These are phyloP conservation scores for Xylariaceae sp. DNA, from an alignment of 2,329 filamentous ascomycete genomes.

Conservation along the genomic window DNA sequence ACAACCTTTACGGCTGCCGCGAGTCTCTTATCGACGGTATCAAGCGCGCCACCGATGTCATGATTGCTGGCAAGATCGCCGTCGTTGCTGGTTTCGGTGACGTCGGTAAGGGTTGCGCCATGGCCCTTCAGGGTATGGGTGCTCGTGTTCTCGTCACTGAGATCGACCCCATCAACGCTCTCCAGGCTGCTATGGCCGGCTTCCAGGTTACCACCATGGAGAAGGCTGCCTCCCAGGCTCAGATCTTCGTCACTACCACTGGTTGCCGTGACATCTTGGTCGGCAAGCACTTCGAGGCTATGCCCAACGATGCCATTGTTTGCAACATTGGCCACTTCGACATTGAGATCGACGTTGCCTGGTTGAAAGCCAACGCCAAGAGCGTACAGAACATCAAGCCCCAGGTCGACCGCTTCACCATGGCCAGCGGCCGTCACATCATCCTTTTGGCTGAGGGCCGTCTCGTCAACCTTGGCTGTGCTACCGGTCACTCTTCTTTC, in stretches of 20 bases:
- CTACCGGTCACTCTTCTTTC: constrained; percentile 98
- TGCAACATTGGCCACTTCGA: constrained; percentile 99
- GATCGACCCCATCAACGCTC: constrained; percentile 98
- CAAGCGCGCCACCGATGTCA: constrained; percentile 99
- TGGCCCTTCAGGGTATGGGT: constrained; percentile 95
- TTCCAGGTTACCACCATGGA: constrained; percentile 98
- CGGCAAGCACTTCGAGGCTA: constrained; percentile 86
- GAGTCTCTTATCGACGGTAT: constrained; percentile 98
- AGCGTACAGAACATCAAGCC: constrained; percentile 99
- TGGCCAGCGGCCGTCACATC: constrained; percentile 92
- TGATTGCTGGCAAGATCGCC: constrained; percentile 98
- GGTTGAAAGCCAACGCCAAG: constrained; percentile 95
- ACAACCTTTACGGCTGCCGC: constrained; percentile 99
- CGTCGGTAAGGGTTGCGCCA: constrained; percentile 97
- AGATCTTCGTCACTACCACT: constrained; percentile 99
- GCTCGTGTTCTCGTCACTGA: constrained; percentile 94
- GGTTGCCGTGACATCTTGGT: constrained; percentile 97
- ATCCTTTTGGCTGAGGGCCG: constrained; percentile 98
- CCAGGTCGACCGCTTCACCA: constrained; percentile 96
- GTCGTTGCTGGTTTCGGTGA: constrained; percentile 98
- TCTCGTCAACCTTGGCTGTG: constrained; percentile 98
- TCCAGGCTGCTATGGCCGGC: constrained; percentile 95
- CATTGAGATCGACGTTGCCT: constrained; percentile 99
- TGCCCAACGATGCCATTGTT: constrained; percentile 97
- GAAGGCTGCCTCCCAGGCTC: constrained; percentile 80